Evolutionary conservation across 1,139 yeast species (phyloP), one percentile per base, ranked within the genome.

Genomic region (Taiozyma onychis): DNA sequence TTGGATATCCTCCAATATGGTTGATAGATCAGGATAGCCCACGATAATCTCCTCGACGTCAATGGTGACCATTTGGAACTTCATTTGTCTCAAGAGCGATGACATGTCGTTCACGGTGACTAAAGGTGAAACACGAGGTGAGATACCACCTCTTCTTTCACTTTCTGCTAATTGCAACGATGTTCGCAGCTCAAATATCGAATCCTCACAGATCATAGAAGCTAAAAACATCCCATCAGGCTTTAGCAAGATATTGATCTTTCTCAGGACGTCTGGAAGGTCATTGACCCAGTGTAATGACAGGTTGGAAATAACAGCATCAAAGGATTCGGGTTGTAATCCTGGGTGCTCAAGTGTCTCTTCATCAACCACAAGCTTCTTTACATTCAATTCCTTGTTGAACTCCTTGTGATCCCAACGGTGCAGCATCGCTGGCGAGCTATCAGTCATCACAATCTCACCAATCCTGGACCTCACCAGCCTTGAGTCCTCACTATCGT

Each of bases 221-320:
- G 87, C 95, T 77, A 88, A 76, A 58, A 88, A 86, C 64, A 89
- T 73, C 1, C 96, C 95, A 64, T 88, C 96, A 0, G 95, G 95
- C 52, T 81, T 81, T 44, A 88, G 70, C 22, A 86, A 75, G n/a
- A 70, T 64, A 61, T 83, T 81, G 54, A 88, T 76, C 52, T 80
- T 75, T 24, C 70, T 66, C 48, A 88, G 73, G 1, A 81, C 77
- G 1, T 75, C 73, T 0, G 96, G 96, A 27, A 88, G 73, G 59
- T 88, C 93, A 61, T 88, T 88, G 50, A 88, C 82, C 96, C 96
- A 88, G 65, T 88, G 96, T 65, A 88, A 64, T 32, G 88, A 78
- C 60, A 88, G 68, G 62, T 86, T 87, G 2, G 93, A 84, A 4
- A 88, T 65, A 2, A 88, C 86, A 1, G 90, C 87, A 66, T 88